A percentile compares a stretch with the other conserved stretches of the same genome.
phyloP scores from a whole-genome alignment of 306 rosid species.

The Malus fusca region DNA sequence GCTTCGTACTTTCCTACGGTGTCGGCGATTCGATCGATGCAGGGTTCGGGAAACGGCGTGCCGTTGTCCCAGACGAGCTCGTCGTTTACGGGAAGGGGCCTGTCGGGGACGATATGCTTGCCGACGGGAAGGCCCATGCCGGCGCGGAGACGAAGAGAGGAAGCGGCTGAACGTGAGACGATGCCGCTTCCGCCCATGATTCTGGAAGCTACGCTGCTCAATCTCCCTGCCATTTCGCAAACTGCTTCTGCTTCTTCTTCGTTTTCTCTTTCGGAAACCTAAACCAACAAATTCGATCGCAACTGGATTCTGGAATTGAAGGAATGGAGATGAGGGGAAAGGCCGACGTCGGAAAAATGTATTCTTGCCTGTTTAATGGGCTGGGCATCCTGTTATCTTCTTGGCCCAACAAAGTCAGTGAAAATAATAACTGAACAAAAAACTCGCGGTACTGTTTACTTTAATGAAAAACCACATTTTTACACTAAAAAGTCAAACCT shows the following conservation, averaged over 20 bases:
- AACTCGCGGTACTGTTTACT: too few species aligned
- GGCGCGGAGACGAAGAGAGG: conserved; percentile 72
- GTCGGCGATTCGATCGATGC: conserved; percentile 93
- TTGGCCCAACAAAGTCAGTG: neutral
- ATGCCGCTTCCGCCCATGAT: conserved; percentile 82
- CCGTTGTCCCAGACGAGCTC: conserved; percentile 96
- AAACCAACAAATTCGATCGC: neutral
- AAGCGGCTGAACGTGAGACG: conserved; percentile 56
- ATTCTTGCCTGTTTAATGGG: neutral
- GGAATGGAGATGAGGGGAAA: neutral
- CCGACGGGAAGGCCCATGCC: conserved; percentile 96
- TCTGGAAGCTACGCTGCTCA: conserved; percentile 57
- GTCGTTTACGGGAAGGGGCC: conserved; percentile 64
- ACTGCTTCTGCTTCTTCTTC: neutral
- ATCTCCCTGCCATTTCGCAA: conserved; percentile 58
- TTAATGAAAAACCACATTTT: too few species aligned
- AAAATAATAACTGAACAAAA: too few species aligned
- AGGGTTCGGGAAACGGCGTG: conserved; percentile 86
- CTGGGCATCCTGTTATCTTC: neutral
- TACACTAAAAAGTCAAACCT: too few species aligned
- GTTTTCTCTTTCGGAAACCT: neutral
- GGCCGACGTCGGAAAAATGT: neutral
- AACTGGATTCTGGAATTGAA: neutral
- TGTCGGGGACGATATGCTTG: conserved; percentile 75
- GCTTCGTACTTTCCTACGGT: conserved; percentile 98